Conservation (phyloP, 1,284 basidiomycete species). For the Microbotryomycetes sp. region DNA sequence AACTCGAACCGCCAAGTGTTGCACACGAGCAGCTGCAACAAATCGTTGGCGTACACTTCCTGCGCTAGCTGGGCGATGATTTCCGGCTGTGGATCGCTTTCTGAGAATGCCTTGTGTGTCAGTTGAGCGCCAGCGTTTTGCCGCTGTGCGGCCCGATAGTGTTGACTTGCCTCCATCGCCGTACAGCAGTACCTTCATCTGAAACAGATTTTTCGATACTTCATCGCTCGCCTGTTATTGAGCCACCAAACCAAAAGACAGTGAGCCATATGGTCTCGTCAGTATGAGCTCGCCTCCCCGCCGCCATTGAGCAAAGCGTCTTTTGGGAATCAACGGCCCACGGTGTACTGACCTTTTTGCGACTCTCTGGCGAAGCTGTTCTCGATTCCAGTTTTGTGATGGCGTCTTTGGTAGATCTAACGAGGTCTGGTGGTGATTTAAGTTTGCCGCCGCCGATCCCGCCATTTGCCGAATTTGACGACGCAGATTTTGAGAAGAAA, state of each 20-base stretch:
- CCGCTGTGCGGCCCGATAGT: too few species aligned
- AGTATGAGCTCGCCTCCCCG: too few species aligned
- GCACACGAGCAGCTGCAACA: conserved; percentile 71
- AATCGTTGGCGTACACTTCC: conserved; percentile 86
- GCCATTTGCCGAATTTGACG: conserved; percentile 40
- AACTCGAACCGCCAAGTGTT: conserved; percentile 87
- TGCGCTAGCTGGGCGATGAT: conserved; percentile 81
- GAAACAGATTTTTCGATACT: conserved; percentile 76
- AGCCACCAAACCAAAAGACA: background rate
- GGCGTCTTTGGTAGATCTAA: conserved; percentile 67
- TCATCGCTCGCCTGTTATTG: conserved; percentile 67
- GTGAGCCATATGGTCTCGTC: too few species aligned
- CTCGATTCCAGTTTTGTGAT: conserved; percentile 66
- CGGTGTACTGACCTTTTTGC: conserved; percentile 58
- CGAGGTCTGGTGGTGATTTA: conserved; percentile 74
- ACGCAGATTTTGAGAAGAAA: conserved; percentile 68
- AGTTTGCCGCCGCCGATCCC: conserved; percentile 47
- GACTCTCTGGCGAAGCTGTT: conserved; percentile 62
- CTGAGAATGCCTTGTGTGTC: conserved; percentile 11
- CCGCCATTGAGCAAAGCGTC: conserved; percentile 1
- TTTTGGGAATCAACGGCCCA: too few species aligned
- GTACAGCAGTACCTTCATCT: conserved; percentile 76
- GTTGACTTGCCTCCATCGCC: conserved; percentile 70
- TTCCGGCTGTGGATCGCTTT: conserved; percentile 33
- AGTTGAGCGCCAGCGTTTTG: too few species aligned